Conservation (phyloP, 306 rosid genomes). For the Crotalaria pallida region DNA sequence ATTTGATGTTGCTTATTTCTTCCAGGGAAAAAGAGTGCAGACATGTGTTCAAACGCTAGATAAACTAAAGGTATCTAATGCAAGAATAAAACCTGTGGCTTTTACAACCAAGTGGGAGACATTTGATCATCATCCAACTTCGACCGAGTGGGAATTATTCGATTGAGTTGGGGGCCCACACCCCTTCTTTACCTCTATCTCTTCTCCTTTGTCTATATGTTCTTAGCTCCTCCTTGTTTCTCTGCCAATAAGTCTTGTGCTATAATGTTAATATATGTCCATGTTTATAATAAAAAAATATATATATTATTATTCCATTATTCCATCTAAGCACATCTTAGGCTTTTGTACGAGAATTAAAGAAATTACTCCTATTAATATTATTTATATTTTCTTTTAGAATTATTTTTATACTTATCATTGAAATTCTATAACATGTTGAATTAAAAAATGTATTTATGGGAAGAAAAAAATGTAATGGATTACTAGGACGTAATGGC, state of each 20-base stretch:
- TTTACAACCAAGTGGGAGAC: constrained; percentile 85
- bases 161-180: constrained; percentile 6
- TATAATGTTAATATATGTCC: no score
- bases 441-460: no score
- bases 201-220: constrained; percentile 1
- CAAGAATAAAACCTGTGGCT: constrained; percentile 46
- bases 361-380: no score
- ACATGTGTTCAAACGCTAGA: constrained; percentile 75
- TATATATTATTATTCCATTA: no score
- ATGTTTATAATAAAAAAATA: no score
- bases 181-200: neutral
- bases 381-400: no score
- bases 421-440: no score
- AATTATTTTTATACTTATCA: no score
- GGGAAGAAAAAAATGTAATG: no score
- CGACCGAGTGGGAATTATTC: constrained; percentile 31
- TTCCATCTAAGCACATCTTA: no score
- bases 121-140: constrained; percentile 36
- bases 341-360: no score
- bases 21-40: constrained; percentile 73
- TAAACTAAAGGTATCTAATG: constrained; percentile 53
- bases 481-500: no score
- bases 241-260: constrained; percentile 21
- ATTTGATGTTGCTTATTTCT: constrained; percentile 7
- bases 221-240: neutral